Percentiles rank a stretch among this genome's conserved stretches.
Conservation (phyloP, 495 filamentous ascomycete genomes). For the Cercophora newfieldiana region DNA sequence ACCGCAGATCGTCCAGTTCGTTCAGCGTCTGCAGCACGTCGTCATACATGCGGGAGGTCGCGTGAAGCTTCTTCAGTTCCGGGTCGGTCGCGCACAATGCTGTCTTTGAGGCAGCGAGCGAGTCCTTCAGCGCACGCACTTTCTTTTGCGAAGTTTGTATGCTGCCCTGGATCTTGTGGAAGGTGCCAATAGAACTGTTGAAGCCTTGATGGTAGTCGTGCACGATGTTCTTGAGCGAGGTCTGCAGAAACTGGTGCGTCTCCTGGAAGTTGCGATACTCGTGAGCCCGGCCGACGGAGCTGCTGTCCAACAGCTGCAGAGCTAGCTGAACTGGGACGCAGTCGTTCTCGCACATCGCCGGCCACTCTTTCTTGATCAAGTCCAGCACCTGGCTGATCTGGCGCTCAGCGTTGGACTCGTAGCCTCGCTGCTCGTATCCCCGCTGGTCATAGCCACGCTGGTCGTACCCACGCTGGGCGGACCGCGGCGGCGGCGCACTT, state of each 20-base stretch:
- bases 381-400: constrained; percentile 52
- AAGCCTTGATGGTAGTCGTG: constrained; percentile 99
- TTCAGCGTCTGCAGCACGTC: constrained; percentile 81
- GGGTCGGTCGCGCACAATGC: constrained; percentile 85
- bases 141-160: constrained; percentile 86
- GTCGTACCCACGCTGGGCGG: constrained; percentile 28
- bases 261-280: constrained; percentile 80
- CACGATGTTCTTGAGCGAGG: constrained; percentile 89
- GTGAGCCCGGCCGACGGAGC: constrained; percentile 85
- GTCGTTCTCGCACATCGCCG: constrained; percentile 80
- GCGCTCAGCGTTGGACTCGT: constrained; percentile 47
- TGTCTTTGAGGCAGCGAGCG: constrained; percentile 76
- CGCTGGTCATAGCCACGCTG: too few species aligned
- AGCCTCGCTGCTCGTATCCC: constrained; percentile 23
- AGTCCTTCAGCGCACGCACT: constrained; percentile 78
- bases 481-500: constrained; percentile 31
- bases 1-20: constrained; percentile 83
- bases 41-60: constrained; percentile 86
- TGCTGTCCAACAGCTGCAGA: constrained; percentile 88
- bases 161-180: constrained; percentile 95
- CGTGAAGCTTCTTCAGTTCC: constrained; percentile 83
- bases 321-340: constrained; percentile 93
- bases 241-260: constrained; percentile 81
- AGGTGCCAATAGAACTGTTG: constrained; percentile 98
- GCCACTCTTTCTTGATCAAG: constrained; percentile 84